Evolutionary conservation across 345 rosid genomes (phyloP), one percentile per base, ranked within the genome.

Genomic region (Alliaria petiolata): DNA sequence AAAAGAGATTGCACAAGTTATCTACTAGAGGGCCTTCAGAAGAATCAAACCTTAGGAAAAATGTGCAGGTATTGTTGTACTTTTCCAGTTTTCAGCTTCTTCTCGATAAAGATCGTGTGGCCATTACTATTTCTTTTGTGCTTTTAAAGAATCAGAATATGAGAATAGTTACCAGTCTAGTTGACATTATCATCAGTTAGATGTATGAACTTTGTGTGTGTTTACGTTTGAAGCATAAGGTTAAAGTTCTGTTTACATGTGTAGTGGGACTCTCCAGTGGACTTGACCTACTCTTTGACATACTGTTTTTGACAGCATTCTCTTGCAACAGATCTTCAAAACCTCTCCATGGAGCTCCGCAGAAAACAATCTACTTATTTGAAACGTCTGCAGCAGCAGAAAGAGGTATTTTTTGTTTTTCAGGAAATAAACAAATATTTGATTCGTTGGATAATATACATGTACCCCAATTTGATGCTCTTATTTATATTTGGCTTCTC

Each of bases 241-340:
- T 54, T 62, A 7, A 34, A 54, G 39, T 46, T 62, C 46, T 60
- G 30, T 72, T 4, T 66, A 30, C 42, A 30, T 56, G 10, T 57
- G 33, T 42, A 54, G 57, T 28, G 19, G 65, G 70, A 20, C 1
- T 75, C 38, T 71, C 56, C 58, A 46, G 19, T 67, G 76, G 72
- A 63, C 64, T 76, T 76, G 72, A 66, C 70, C 54, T 71, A 55
- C 63, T 79, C 60, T 16, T 71, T 64, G 52, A 53, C 61, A 70
- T 62, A 66, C 67, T 62, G 49, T 67, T 72, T 72, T 79, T 79
- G 79, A 73, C 86, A 88, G 91, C 84, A 86, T 55, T 89, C 90
- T 70, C 87, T 89, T 76, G 95, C 95, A 67, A 89, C 84, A 56
- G 95, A 89, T 78, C 92, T 89, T 76, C 95, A 89, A 65, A 83